phyloP scores from a whole-genome alignment of 2,329 filamentous ascomycete genomes.

The Cercospora zeina region DNA sequence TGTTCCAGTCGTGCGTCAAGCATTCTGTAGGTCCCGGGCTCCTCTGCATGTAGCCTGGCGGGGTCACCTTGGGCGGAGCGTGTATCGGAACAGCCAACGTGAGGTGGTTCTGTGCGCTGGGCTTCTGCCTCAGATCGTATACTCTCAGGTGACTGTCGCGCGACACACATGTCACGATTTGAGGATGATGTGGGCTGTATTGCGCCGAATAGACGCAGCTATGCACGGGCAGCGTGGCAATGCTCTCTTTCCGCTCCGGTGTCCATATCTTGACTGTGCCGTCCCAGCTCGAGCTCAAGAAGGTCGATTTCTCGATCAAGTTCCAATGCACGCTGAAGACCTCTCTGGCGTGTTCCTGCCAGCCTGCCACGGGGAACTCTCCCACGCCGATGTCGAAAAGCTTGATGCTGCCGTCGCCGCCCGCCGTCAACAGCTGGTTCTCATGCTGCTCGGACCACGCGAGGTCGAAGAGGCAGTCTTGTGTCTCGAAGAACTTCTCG shows the following conservation, averaged over 20 bases:
- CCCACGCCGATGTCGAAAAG: slow-evolving; percentile 82
- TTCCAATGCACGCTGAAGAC: slow-evolving; percentile 94
- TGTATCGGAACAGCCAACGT: slow-evolving; percentile 82
- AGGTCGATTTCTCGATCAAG: slow-evolving; percentile 83
- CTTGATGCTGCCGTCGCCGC: slow-evolving; percentile 91
- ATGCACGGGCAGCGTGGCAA: slow-evolving; percentile 85
- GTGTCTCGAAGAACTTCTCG: slow-evolving; percentile 91
- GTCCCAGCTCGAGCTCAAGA: slow-evolving; percentile 92
- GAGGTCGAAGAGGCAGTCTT: slow-evolving; percentile 93
- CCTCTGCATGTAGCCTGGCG: slow-evolving; percentile 46
- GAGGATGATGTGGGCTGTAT: slow-evolving; percentile 84
- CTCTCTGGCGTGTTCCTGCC: slow-evolving; percentile 90
- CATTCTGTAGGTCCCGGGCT: slow-evolving; percentile 70
- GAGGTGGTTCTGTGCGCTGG: slow-evolving; percentile 84
- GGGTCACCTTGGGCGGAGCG: slow-evolving; percentile 57
- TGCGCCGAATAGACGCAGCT: slow-evolving; percentile 92
- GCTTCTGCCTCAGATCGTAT: slow-evolving; percentile 86
- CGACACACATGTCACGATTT: slow-evolving; percentile 81
- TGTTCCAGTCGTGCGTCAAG: slow-evolving; percentile 98
- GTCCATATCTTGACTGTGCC: slow-evolving; percentile 96
- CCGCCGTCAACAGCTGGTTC: slow-evolving; percentile 85
- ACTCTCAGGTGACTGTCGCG: slow-evolving; percentile 86
- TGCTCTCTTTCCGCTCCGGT: slow-evolving; percentile 63
- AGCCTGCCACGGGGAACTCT: slow-evolving; percentile 85
- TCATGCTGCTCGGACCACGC: slow-evolving; percentile 96